Conservation (phyloP, 2,329 filamentous ascomycete species). For the Penicillium sp. region DNA sequence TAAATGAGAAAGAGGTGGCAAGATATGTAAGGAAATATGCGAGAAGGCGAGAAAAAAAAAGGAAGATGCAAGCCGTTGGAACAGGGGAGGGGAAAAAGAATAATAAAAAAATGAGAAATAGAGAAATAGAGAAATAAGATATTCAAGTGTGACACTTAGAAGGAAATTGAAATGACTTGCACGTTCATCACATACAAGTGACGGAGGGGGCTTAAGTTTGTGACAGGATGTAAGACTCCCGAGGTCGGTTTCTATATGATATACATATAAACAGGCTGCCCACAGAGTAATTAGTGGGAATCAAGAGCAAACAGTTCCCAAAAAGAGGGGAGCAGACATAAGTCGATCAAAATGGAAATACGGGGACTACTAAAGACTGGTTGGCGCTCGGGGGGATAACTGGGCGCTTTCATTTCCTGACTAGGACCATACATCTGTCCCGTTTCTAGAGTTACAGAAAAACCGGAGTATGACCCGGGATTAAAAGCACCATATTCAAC, state of each 20-base stretch:
- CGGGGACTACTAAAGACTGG: constrained; percentile 12
- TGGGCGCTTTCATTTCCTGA: constrained; percentile 26
- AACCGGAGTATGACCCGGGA: constrained; percentile 10
- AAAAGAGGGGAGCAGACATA: constrained; percentile 5
- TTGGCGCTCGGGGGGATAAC: constrained; percentile 21
- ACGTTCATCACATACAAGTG: constrained; percentile 22
- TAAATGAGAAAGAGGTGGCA: constrained; percentile 10
- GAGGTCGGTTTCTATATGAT: constrained; percentile 9
- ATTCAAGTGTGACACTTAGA: constrained; percentile 7
- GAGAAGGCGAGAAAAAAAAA: constrained; percentile 8
- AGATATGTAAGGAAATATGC: constrained; percentile 9
- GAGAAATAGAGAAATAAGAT: not conserved
- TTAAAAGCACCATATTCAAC: constrained; percentile 13
- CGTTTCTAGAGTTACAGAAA: not conserved
- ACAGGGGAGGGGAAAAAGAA: constrained; percentile 5
- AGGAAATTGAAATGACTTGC: constrained; percentile 7
- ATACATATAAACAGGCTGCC: constrained; percentile 12
- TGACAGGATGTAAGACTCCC: constrained; percentile 12
- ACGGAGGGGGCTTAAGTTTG: constrained; percentile 18
- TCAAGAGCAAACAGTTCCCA: not conserved
- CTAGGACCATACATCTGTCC: constrained; percentile 17
- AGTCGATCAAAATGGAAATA: constrained; percentile 24
- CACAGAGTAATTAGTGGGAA: not conserved
- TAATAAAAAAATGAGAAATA: not conserved
- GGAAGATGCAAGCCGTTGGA: constrained; percentile 4